Evolutionary conservation across 257 asterid genomes (phyloP).

Genomic region (Lycium ferocissimum): DNA sequence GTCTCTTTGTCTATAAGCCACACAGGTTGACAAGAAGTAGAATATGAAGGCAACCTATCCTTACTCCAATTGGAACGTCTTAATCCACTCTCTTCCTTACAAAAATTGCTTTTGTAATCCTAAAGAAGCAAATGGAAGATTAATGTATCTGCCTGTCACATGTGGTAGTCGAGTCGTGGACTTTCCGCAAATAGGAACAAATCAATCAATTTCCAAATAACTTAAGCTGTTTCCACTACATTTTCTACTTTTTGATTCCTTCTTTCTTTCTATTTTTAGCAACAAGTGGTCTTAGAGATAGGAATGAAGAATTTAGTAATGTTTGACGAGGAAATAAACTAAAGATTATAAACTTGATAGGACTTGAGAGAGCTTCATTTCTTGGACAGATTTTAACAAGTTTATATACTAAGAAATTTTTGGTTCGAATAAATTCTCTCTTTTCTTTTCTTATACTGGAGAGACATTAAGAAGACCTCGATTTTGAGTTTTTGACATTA

Average conservation of each 20-base stretch:
- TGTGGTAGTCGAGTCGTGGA: neutral
- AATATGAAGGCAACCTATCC: neutral
- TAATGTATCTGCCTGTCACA: neutral
- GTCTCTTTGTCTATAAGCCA: constrained; percentile 7
- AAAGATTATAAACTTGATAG: neutral
- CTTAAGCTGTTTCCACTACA: neutral
- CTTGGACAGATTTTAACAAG: neutral
- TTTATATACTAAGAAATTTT: neutral
- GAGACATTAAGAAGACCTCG: neutral
- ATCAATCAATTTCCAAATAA: neutral
- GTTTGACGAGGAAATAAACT: neutral
- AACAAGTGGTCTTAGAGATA: neutral
- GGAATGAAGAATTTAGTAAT: neutral
- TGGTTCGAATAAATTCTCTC: neutral
- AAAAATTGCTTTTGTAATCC: neutral
- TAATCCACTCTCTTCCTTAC: neutral
- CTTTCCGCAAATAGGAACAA: neutral
- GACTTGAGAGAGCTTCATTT: too few species aligned
- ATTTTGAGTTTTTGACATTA: neutral
- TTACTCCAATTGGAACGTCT: constrained; percentile 3
- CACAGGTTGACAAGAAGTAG: neutral
- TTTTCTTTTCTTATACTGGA: neutral
- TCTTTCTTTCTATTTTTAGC: neutral
- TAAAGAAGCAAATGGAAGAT: constrained; percentile 9
- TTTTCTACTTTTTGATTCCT: neutral